Evolutionary conservation across 495 filamentous ascomycete species (phyloP).

Genomic region (Xylaria telfairii): DNA sequence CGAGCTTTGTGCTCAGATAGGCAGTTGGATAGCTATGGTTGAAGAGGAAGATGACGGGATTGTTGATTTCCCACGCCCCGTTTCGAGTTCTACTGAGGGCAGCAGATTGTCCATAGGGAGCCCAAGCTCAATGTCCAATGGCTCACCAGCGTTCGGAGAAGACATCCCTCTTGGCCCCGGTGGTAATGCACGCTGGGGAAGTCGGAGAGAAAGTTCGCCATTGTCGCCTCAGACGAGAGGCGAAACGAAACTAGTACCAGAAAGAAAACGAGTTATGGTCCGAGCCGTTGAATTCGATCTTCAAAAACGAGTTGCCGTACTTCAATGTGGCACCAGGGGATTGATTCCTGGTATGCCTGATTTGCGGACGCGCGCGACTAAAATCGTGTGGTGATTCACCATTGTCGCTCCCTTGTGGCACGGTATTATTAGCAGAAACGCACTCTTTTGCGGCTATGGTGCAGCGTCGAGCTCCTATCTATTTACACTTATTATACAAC

Average conservation of each 20-base stretch:
- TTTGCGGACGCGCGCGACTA: conserved; percentile 48
- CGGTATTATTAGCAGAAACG: background rate
- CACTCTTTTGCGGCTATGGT: background rate
- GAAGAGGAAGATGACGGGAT: conserved; percentile 58
- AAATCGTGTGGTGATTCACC: conserved; percentile 51
- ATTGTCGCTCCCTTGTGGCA: background rate
- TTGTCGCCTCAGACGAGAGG: conserved; percentile 27
- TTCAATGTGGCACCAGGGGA: conserved; percentile 58
- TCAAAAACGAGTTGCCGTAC: conserved; percentile 51
- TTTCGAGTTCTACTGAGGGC: conserved; percentile 38
- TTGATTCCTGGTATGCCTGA: conserved; percentile 53
- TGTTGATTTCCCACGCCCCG: conserved; percentile 39
- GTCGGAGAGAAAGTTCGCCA: conserved; percentile 40
- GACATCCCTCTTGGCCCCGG: conserved; percentile 49
- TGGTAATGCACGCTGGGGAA: conserved; percentile 47
- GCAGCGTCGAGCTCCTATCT: background rate
- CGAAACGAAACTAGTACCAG: conserved; percentile 41
- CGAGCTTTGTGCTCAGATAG: conserved; percentile 58
- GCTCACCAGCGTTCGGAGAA: conserved; percentile 43
- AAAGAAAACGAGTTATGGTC: conserved; percentile 61
- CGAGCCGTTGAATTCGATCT: conserved; percentile 60
- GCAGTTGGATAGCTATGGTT: conserved; percentile 59
- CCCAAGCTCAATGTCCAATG: conserved; percentile 32
- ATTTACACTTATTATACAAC: conserved; percentile 20
- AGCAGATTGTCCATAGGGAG: conserved; percentile 39